Percentiles rank a stretch among this genome's conserved stretches.
phyloP scores from a whole-genome alignment of 2,329 filamentous ascomycete species.

The Trichoderma sp. region DNA sequence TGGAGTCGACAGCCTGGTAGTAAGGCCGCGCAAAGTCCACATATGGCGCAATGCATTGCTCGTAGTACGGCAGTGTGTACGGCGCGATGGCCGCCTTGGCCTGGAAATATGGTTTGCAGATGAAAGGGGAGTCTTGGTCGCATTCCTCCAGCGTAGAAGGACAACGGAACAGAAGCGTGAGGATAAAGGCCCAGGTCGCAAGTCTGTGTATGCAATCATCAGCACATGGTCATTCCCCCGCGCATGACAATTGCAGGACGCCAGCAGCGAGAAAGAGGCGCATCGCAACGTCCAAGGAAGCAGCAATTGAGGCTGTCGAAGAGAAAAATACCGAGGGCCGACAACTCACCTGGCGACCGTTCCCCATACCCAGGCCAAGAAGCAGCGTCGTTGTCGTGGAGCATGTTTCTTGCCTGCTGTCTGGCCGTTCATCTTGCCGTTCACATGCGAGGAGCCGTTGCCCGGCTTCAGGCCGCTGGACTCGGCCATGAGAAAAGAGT shows the following conservation, averaged over 20 bases:
- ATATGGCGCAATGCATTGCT: slow-evolving; percentile 79
- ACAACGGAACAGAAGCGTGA: slow-evolving; percentile 79
- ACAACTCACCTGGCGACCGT: slow-evolving; percentile 51
- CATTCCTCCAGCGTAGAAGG: slow-evolving; percentile 67
- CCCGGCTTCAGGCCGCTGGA: slow-evolving; percentile 33
- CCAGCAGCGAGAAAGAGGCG: not conserved
- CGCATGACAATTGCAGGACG: not conserved
- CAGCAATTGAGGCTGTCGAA: not conserved
- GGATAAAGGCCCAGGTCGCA: slow-evolving; percentile 79
- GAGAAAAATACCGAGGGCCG: not conserved
- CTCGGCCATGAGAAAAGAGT: slow-evolving; percentile 35
- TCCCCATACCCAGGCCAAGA: slow-evolving; percentile 43
- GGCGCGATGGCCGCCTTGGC: slow-evolving; percentile 63
- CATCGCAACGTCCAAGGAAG: not conserved
- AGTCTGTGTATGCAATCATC: slow-evolving; percentile 50
- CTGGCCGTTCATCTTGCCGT: slow-evolving; percentile 34
- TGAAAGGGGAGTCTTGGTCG: slow-evolving; percentile 64
- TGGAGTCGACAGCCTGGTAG: slow-evolving; percentile 58
- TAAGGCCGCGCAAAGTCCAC: slow-evolving; percentile 76
- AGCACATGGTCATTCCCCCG: not conserved
- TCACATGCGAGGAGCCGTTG: slow-evolving; percentile 40
- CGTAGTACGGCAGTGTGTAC: slow-evolving; percentile 80
- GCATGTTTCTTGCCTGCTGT: slow-evolving; percentile 24
- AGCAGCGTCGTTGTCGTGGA: slow-evolving; percentile 27
- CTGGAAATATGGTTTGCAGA: slow-evolving; percentile 82